Evolutionary conservation across 2,329 filamentous ascomycete species (phyloP), one percentile per base, ranked within the genome.

Genomic region (Venturia aucupariae): DNA sequence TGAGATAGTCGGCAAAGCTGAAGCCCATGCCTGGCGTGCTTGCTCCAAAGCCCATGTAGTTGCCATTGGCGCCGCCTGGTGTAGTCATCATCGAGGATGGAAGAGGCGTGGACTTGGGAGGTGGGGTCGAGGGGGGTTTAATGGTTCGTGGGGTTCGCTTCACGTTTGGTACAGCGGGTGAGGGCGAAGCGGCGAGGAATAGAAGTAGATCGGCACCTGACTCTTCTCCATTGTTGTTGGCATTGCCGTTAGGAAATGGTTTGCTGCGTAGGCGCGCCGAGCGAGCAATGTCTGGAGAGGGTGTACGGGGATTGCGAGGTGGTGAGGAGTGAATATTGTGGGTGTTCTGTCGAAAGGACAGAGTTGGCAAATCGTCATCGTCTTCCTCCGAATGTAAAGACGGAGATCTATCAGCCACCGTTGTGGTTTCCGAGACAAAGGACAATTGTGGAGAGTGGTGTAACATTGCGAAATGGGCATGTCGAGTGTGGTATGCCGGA

Each of bases 1-100:
- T 97, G 73, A 97, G 88, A 76, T 96, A 99, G 73, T 99, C 94
- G 62, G 92, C 86, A 77, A 97, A 96, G 78, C 97, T 95, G 76
- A 97, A 95, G 27, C 19, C 46, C 60, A 81, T 84, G 72, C 92
- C 89, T 0, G 93, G 93, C 0, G 93, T 97, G 67, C 85, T 86
- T 62, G 89, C 85, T 71, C 76, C 77, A 64, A 86, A 82, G 60
- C 82, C 81, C 55, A 88, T 75, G 71, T 86, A 88, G 46, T 72
- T 71, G 46, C 72, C 73, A 30, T 75, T 76, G 67, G 84, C 84
- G 48, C 87, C 88, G 63, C 87, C 86, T 1, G 90, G 90, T 13
- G 90, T 94, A n/a, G 85, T 88, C 90, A 94, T 93, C 84, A 93
- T 91, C 32, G 87, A 95, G 65, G 86, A 95, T 27, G 86, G 92